phyloP scores from a whole-genome alignment of 2,329 filamentous ascomycete genomes.

The Aspergillus sclerotialis region DNA sequence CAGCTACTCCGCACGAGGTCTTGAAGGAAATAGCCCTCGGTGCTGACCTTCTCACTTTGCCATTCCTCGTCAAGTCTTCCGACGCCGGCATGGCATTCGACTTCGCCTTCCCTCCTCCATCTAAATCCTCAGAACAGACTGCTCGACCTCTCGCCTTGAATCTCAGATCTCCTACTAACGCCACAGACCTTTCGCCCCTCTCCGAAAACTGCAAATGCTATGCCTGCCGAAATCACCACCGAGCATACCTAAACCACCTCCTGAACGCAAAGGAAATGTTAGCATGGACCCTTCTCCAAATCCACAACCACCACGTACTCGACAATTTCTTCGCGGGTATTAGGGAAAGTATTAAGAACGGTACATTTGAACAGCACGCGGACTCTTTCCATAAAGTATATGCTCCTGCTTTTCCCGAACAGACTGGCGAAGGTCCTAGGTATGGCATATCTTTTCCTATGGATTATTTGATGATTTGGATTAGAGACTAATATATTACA shows the following conservation, averaged over 20 bases:
- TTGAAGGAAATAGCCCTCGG: slow-evolving; percentile 70
- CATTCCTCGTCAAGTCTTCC: slow-evolving; percentile 66
- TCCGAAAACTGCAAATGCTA: slow-evolving; percentile 66
- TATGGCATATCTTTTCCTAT: slow-evolving; percentile 20
- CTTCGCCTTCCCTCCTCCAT: slow-evolving; percentile 61
- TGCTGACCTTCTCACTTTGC: slow-evolving; percentile 70
- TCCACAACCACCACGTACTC: slow-evolving; percentile 78
- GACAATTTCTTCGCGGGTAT: slow-evolving; percentile 66
- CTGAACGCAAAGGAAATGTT: slow-evolving; percentile 92
- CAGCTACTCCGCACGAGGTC: slow-evolving; percentile 66
- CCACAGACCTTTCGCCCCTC: slow-evolving; percentile 58
- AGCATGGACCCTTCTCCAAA: slow-evolving; percentile 83
- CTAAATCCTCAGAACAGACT: slow-evolving; percentile 10
- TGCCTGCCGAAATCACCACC: slow-evolving; percentile 73
- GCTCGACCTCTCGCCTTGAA: slow-evolving; percentile 60
- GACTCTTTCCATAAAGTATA: slow-evolving; percentile 61
- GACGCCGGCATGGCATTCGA: slow-evolving; percentile 79
- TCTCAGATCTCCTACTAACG: slow-evolving; percentile 63
- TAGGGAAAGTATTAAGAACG: slow-evolving; percentile 54
- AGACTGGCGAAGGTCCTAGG: slow-evolving; percentile 70
- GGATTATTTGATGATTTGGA: background rate
- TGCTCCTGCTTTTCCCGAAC: slow-evolving; percentile 62
- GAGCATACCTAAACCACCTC: slow-evolving; percentile 81
- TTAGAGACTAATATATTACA: slow-evolving; percentile 15
- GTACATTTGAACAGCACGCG: slow-evolving; percentile 49